Evolutionary conservation across 345 rosid genomes (phyloP).

Genomic region (Boechera stricta): DNA sequence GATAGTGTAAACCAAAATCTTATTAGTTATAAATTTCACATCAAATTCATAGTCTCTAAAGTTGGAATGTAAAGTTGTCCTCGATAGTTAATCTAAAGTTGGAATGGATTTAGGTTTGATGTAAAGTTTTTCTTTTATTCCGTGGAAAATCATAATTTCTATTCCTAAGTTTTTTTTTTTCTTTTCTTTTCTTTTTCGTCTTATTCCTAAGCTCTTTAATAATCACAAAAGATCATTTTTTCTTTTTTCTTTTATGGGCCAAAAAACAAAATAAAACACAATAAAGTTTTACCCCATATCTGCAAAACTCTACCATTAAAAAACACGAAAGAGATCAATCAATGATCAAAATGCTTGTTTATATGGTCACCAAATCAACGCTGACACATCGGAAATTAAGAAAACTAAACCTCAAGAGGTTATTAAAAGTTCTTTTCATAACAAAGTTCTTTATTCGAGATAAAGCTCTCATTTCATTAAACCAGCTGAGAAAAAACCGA

Average conservation of each 20-base stretch:
- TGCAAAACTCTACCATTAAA: background rate
- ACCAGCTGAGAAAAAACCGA: conserved; percentile 2
- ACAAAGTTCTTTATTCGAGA: conserved; percentile 23
- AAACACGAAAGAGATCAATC: background rate
- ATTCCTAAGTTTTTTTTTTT: too few relatives aligned
- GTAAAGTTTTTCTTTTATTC: too few relatives aligned
- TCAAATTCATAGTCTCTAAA: too few relatives aligned
- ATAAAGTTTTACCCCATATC: background rate
- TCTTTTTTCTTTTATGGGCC: background rate
- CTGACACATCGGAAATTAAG: background rate
- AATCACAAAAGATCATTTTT: background rate
- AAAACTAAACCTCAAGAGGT: conserved; percentile 14
- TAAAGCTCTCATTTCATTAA: conserved; percentile 14
- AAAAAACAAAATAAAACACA: background rate
- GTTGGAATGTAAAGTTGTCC: too few relatives aligned
- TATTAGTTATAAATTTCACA: too few relatives aligned
- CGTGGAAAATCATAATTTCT: too few relatives aligned
- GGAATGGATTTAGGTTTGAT: too few relatives aligned
- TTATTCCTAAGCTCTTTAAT: background rate
- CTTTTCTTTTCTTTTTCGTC: background rate
- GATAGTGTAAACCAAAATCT: too few relatives aligned
- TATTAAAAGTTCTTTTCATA: background rate
- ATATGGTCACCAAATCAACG: conserved; percentile 20
- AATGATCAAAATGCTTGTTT: conserved; percentile 4
- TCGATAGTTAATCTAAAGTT: too few relatives aligned